Evolutionary conservation across 331 rosid species (phyloP).

Genomic region (Acacia concinna): DNA sequence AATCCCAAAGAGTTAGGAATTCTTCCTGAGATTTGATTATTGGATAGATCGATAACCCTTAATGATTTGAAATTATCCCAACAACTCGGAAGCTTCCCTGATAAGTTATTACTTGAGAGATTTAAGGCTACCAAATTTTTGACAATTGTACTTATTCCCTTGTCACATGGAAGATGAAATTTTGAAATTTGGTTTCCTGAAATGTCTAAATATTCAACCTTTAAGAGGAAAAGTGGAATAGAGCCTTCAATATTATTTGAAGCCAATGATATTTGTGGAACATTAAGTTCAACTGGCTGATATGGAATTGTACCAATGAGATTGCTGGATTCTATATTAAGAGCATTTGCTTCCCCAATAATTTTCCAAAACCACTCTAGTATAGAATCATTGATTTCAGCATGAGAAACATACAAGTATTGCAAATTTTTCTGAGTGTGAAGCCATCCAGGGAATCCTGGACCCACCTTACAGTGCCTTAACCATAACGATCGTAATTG

Average conservation of each 20-base stretch:
- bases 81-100: not conserved
- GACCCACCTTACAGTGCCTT: constrained; percentile 6
- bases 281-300: not conserved
- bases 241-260: not conserved
- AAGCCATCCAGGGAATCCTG: constrained; percentile 38
- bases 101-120: not conserved
- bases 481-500: rapidly evolving
- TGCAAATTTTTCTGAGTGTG: constrained; percentile 10
- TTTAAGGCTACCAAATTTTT: constrained; percentile 21
- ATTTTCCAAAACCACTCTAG: not conserved
- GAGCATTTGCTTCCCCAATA: rapidly evolving
- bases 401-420: not conserved
- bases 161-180: constrained; percentile 19
- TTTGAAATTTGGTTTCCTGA: not conserved
- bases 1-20: not conserved
- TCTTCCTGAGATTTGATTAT: not conserved
- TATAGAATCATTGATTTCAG: constrained; percentile 21
- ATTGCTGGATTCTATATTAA: not conserved
- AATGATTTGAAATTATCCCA: not conserved
- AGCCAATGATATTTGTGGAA: not conserved
- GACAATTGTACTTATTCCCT: not conserved
- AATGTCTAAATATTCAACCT: rapidly evolving
- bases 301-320: not conserved
- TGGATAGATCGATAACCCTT: not conserved
- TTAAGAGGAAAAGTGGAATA: not conserved